Conservation (phyloP, 164 flowering plant genomes). For the Sedum album region DNA sequence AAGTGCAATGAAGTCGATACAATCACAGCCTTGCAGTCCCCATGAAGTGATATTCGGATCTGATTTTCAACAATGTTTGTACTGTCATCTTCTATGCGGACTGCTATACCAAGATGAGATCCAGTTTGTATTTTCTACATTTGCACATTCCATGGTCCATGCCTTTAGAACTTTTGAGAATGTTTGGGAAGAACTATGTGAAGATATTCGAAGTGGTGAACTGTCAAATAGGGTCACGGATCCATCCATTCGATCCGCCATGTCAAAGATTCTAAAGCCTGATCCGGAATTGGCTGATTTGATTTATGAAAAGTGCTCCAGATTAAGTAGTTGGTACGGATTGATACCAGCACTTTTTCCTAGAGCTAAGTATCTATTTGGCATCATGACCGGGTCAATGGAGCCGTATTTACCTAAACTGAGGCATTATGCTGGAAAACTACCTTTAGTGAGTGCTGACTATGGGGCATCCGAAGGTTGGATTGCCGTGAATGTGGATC, state of each 20-base stretch:
- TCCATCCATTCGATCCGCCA: slow-evolving; percentile 56
- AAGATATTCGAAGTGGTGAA: slow-evolving; percentile 52
- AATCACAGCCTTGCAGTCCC: slow-evolving; percentile 67
- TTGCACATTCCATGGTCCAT: slow-evolving; percentile 75
- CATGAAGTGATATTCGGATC: slow-evolving; percentile 89
- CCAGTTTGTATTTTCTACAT: slow-evolving; percentile 59
- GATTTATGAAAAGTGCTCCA: slow-evolving; percentile 37
- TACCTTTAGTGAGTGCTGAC: slow-evolving; percentile 70
- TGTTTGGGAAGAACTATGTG: slow-evolving; percentile 73
- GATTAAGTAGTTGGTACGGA: slow-evolving; percentile 80
- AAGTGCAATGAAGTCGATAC: slow-evolving; percentile 48
- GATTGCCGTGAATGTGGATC: slow-evolving; percentile 85
- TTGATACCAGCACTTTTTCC: slow-evolving; percentile 78
- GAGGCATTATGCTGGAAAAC: slow-evolving; percentile 82
- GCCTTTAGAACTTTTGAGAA: slow-evolving; percentile 72
- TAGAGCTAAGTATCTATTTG: slow-evolving; percentile 68
- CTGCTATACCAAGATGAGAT: slow-evolving; percentile 60
- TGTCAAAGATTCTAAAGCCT: slow-evolving; percentile 64
- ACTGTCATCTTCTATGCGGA: slow-evolving; percentile 88
- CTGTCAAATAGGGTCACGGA: slow-evolving; percentile 43
- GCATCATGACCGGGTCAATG: slow-evolving; percentile 99
- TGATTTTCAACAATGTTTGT: slow-evolving; percentile 69
- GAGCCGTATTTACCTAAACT: slow-evolving; percentile 71
- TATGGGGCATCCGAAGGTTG: slow-evolving; percentile 98
- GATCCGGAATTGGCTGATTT: slow-evolving; percentile 63